phyloP scores from a whole-genome alignment of 257 asterid species.

The Galeopsis tetrahit region DNA sequence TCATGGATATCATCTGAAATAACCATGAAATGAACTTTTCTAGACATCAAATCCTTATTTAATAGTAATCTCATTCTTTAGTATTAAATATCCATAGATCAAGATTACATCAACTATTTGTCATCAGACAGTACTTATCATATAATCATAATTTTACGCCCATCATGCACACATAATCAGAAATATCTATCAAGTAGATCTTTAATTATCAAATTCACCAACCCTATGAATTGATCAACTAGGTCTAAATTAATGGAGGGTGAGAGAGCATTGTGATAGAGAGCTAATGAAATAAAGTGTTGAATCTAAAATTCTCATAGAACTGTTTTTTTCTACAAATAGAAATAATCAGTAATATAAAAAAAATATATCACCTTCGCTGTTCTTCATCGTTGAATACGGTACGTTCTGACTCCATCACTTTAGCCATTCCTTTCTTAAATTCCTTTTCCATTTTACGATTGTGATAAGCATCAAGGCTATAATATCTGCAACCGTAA shows the following conservation, averaged over 20 bases:
- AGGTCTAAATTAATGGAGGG: neutral
- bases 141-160: neutral
- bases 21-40: neutral
- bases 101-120: neutral
- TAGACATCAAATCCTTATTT: neutral
- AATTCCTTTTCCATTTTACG: constrained; percentile 70
- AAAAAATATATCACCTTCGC: constrained; percentile 61
- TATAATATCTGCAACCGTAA: constrained; percentile 69
- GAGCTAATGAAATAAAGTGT: constrained; percentile 4
- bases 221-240: neutral
- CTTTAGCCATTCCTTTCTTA: constrained; percentile 65
- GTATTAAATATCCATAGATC: neutral
- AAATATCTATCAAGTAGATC: neutral
- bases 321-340: constrained; percentile 11
- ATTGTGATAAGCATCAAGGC: constrained; percentile 75
- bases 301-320: constrained; percentile 1
- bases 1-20: neutral
- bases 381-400: constrained; percentile 90
- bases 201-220: neutral
- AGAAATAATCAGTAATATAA: neutral
- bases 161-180: neutral
- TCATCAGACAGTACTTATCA: neutral
- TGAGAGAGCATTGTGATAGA: neutral
- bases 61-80: neutral
- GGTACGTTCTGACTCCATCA: constrained; percentile 69